A percentile compares a stretch with the other conserved stretches of the same genome.
These are phyloP conservation scores for Pilaira anomala DNA, from an alignment of 192 early-diverging fungal species.

Conservation along the genomic window DNA sequence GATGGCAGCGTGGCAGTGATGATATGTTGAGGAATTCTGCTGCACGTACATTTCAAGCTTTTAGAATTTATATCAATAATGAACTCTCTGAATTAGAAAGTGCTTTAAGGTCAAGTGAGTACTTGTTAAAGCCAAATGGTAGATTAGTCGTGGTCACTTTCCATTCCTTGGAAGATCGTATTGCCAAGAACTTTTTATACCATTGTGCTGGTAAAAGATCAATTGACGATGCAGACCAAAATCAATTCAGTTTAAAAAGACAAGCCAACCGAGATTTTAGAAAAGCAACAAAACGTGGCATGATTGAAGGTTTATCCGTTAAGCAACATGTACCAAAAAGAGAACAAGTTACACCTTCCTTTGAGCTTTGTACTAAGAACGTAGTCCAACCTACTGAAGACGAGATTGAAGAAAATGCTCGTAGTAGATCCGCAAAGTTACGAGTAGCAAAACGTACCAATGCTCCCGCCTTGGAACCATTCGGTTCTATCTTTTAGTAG, in stretches of 20 bases:
- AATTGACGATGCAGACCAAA: constrained; percentile 19
- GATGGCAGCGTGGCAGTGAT: constrained; percentile 35
- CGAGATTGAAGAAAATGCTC: constrained; percentile 55
- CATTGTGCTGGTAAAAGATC: constrained; percentile 31
- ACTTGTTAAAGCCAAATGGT: constrained; percentile 50
- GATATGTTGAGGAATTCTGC: constrained; percentile 54
- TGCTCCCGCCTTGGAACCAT: constrained; percentile 25
- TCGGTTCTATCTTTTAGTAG: constrained; percentile 2
- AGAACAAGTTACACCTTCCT: constrained; percentile 20
- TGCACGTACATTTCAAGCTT: constrained; percentile 53
- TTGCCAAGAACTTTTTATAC: constrained; percentile 63
- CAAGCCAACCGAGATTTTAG: constrained; percentile 20
- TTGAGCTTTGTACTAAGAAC: constrained; percentile 34
- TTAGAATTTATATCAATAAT: constrained; percentile 73
- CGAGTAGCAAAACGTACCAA: constrained; percentile 34
- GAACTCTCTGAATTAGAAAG: constrained; percentile 56
- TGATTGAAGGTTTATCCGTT: not conserved
- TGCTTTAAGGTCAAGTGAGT: constrained; percentile 50
- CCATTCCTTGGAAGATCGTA: constrained; percentile 71
- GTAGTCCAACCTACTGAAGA: constrained; percentile 44
- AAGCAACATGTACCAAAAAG: constrained; percentile 2
- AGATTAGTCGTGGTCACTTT: constrained; percentile 64
- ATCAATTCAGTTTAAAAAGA: constrained; percentile 34
- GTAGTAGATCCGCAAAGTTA: constrained; percentile 56
- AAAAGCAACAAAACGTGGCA: not conserved